A percentile compares a stretch with the other conserved stretches of the same genome.
Evolutionary conservation across 75 land plant species (phyloP).

Genomic region (Ceratopteris richardii): DNA sequence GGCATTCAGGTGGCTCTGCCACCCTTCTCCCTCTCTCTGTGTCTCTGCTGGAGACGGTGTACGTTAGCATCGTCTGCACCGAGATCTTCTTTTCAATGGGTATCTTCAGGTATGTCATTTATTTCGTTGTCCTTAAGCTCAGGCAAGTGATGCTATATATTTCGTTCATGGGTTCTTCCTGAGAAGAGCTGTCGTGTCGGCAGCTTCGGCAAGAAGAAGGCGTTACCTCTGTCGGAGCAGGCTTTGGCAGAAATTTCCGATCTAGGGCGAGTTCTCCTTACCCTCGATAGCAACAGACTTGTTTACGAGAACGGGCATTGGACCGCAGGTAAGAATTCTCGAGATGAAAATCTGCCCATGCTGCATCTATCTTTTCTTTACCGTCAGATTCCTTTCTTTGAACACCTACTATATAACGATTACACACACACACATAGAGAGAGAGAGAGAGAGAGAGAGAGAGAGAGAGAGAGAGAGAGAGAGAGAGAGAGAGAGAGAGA

Average conservation of each 20-base stretch:
- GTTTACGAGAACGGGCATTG: constrained; percentile 4
- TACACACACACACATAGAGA: no score
- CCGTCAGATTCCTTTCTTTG: not conserved
- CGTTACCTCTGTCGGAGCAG: not conserved
- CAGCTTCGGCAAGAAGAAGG: not conserved
- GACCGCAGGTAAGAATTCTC: constrained; percentile 7
- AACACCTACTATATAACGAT: not conserved
- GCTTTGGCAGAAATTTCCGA: constrained; percentile 1
- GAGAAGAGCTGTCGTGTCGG: no score
- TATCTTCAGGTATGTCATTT: not conserved
- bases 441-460: no score
- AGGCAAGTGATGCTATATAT: not conserved
- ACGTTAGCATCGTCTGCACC: no score
- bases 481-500: no score
- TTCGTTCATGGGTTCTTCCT: not conserved
- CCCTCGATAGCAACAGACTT: constrained; percentile 5
- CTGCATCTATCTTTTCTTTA: not conserved
- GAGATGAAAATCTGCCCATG: no score
- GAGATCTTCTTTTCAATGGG: not conserved
- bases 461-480: no score
- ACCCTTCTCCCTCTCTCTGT: no score
- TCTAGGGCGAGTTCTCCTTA: constrained; percentile 5
- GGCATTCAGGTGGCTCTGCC: no score
- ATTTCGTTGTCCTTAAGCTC: not conserved
- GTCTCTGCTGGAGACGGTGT: no score